Percentiles rank a stretch among this genome's conserved stretches.
Conservation (phyloP, 2,329 filamentous ascomycete genomes). For the Clarireedia hainanense region DNA sequence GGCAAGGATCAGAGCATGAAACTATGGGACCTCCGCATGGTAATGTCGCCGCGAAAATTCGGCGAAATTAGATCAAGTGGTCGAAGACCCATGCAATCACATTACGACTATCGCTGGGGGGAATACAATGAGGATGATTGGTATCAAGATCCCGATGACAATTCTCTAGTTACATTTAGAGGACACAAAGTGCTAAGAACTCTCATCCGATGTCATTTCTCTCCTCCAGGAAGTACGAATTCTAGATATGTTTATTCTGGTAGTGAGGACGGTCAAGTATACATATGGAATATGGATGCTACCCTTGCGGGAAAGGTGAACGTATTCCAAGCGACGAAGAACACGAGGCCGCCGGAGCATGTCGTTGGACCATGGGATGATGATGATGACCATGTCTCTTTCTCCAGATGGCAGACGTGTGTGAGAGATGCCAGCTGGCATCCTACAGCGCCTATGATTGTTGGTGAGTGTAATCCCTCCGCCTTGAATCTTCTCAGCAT, state of each 20-base stretch:
- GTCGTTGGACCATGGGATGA: slow-evolving; percentile 14
- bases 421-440: slow-evolving; percentile 68
- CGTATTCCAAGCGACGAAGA: slow-evolving; percentile 61
- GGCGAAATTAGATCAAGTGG: slow-evolving; percentile 46
- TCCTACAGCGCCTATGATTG: slow-evolving; percentile 59
- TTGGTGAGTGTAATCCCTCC: slow-evolving; percentile 14
- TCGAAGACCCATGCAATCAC: slow-evolving; percentile 41
- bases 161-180: slow-evolving; percentile 86
- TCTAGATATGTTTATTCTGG: slow-evolving; percentile 90
- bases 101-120: slow-evolving; percentile 69
- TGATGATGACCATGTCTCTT: slow-evolving; percentile 19
- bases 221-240: slow-evolving; percentile 76
- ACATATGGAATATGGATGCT: slow-evolving; percentile 89
- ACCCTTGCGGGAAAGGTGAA: slow-evolving; percentile 73
- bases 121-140: slow-evolving; percentile 58
- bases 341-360: slow-evolving; percentile 43
- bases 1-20: slow-evolving; percentile 97
- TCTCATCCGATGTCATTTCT: slow-evolving; percentile 92
- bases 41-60: slow-evolving; percentile 65
- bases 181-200: slow-evolving; percentile 86
- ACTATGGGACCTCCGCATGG: slow-evolving; percentile 89
- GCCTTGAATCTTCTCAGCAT: not conserved
- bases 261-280: slow-evolving; percentile 81
- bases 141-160: slow-evolving; percentile 73
- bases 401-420: slow-evolving; percentile 51